These are phyloP conservation scores for Xylariaceae sp. DNA, from an alignment of 2,329 filamentous ascomycete genomes.

Conservation along the genomic window DNA sequence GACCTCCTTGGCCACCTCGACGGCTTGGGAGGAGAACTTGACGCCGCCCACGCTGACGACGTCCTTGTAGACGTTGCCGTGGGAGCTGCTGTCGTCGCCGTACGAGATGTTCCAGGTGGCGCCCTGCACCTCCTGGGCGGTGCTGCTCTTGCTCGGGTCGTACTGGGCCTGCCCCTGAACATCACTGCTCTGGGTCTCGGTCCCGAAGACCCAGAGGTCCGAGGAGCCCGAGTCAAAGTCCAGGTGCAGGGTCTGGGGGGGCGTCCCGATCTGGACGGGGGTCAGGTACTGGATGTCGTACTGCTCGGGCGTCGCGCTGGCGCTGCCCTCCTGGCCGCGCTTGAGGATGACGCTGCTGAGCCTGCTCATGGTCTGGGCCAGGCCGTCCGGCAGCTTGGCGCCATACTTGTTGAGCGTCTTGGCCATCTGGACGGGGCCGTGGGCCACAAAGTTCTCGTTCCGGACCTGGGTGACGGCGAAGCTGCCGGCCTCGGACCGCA, in stretches of 20 bases:
- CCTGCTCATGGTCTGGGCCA: constrained; percentile 5
- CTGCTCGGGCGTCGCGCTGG: constrained; percentile 7
- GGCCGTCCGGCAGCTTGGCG: constrained; percentile 8
- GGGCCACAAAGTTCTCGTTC: constrained; percentile 12
- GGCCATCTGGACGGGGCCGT: constrained; percentile 12
- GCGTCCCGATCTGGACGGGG: constrained; percentile 19
- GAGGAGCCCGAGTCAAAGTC: constrained; percentile 22
- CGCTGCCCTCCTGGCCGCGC: constrained; percentile 7
- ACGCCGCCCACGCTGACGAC: constrained; percentile 14
- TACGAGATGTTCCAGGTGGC: constrained; percentile 17
- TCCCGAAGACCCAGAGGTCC: constrained; percentile 22
- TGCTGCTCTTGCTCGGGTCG: constrained; percentile 13
- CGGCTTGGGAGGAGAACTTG: constrained; percentile 12
- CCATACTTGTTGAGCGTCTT: constrained; percentile 17
- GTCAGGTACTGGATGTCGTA: constrained; percentile 15
- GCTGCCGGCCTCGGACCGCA: constrained; percentile 4
- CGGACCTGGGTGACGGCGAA: constrained; percentile 13
- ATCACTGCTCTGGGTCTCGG: constrained; percentile 7
- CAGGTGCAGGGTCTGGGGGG: constrained; percentile 17
- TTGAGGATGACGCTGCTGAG: constrained; percentile 7
- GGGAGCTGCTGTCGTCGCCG: constrained; percentile 18
- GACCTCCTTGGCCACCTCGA: constrained; percentile 17
- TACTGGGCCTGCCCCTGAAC: constrained; percentile 16
- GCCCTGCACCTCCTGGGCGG: constrained; percentile 9
- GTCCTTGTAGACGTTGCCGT: constrained; percentile 23